Conservation (phyloP, 345 rosid genomes). For the Murraya koenigii region DNA sequence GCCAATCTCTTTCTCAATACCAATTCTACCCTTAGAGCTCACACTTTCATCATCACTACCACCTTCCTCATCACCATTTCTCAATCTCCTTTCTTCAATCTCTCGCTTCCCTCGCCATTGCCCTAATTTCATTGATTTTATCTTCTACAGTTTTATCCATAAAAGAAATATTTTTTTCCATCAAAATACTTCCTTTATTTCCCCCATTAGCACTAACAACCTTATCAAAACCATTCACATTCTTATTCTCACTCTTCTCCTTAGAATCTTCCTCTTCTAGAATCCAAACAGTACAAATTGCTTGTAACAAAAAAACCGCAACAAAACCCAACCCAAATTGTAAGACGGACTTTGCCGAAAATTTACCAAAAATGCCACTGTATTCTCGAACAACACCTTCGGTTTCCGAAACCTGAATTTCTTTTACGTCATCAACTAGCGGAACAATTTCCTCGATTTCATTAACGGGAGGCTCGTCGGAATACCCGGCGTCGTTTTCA, state of each 20-base stretch:
- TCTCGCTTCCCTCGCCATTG: slow-evolving; percentile 75
- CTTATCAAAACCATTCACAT: slow-evolving; percentile 7
- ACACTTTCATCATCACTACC: slow-evolving; percentile 21
- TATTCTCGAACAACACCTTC: slow-evolving; percentile 27
- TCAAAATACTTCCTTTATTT: slow-evolving; percentile 14
- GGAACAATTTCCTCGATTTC: slow-evolving; percentile 7
- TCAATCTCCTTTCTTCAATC: slow-evolving; percentile 37
- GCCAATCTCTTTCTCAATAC: slow-evolving; percentile 65
- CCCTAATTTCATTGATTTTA: slow-evolving; percentile 64
- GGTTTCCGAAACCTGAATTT: slow-evolving; percentile 28
- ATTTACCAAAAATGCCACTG: slow-evolving; percentile 28
- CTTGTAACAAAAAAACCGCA: slow-evolving; percentile 50
- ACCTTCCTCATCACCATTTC: slow-evolving; percentile 26
- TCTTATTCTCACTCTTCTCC: slow-evolving; percentile 17
- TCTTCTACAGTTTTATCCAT: slow-evolving; percentile 37
- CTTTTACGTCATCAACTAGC: slow-evolving; percentile 26
- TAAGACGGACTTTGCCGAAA: slow-evolving; percentile 38
- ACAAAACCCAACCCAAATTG: slow-evolving; percentile 43
- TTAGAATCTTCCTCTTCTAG: slow-evolving; percentile 26
- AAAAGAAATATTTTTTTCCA: slow-evolving; percentile 27
- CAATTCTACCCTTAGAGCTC: slow-evolving; percentile 30
- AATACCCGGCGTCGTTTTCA: slow-evolving; percentile 8
- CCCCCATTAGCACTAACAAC: slow-evolving; percentile 11
- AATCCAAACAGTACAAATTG: slow-evolving; percentile 49
- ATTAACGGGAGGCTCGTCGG: slow-evolving; percentile 8